Base-by-base conservation (phyloP, 768 basidiomycete genomes). In the Russula griseocarnosa region DNA sequence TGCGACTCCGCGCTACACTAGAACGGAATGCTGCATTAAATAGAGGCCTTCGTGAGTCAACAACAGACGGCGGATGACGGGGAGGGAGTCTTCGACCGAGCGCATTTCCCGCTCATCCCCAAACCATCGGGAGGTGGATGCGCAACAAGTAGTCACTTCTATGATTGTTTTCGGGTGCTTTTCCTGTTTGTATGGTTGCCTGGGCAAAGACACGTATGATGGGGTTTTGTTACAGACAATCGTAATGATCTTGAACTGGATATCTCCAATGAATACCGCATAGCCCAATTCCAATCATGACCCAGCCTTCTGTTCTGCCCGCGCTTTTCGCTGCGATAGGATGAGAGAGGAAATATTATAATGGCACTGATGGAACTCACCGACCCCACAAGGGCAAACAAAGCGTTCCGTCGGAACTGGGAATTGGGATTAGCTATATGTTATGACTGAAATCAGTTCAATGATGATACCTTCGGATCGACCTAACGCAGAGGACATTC, bases 331-430 rank as follows among this genome's bases (percentile, higher is more conserved):
- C 90, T 90, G 67, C 26, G 60, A 59, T 30, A 40, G 46, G 32
- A 57, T 61, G 60, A 61, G 34, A 69, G 60, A 34, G 56, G 7
- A 40, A 14, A 57, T 36, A 47, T 30, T 4, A 13, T 14, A 52
- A 26, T 7, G 30, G 34, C 3, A 34, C n/a, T 24, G 38, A 34
- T 51, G 49, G 18, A 47, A 76, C 88, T 71, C 71, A 92, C 92
- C 56, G 90, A 90, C 73, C 92, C 92, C 64, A 76, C 74, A 40
- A 86, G 82, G 55, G 91, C 89, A 73, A 81, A 81, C 67, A 82
- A 82, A 60, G 89, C 83, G 73, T 94, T 94, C 73, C 87, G 86
- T 74, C 91, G 89, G 84, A 92, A 92, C 92, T 93, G 74, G 49
- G 32, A 64, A 36, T 38, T 66, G 64, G 9, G 38, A 40, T 51